phyloP scores from a whole-genome alignment of 176 grass and related monocot species.

The Carex myosuroides region DNA sequence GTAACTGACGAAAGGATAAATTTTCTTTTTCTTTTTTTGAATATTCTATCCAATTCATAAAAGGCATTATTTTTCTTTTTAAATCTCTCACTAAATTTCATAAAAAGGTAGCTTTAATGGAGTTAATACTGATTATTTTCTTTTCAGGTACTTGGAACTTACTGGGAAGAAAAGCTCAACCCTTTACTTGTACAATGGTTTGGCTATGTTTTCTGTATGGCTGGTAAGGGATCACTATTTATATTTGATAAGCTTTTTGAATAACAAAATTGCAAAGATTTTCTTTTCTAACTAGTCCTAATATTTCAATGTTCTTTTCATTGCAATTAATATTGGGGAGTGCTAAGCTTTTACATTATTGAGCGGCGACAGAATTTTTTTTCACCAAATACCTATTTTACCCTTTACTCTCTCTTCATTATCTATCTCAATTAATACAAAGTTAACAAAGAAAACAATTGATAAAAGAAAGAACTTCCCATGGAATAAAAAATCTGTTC shows the following conservation, averaged over 20 bases:
- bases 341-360: too few species aligned
- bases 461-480: too few species aligned
- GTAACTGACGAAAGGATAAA: not conserved
- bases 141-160: slow-evolving; percentile 65
- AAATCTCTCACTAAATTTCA: not conserved
- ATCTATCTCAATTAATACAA: too few species aligned
- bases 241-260: too few species aligned
- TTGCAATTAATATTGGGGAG: too few species aligned
- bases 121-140: not conserved
- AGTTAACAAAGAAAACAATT: too few species aligned
- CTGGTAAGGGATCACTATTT: slow-evolving; percentile 37
- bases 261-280: too few species aligned
- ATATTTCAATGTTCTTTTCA: too few species aligned
- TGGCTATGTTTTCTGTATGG: slow-evolving; percentile 76
- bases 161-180: slow-evolving; percentile 48
- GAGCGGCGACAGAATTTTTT: too few species aligned
- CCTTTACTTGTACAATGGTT: slow-evolving; percentile 64
- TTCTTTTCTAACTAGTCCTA: not conserved
- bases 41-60: not conserved
- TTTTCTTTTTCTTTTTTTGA: not conserved
- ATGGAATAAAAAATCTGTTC: too few species aligned
- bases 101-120: not conserved
- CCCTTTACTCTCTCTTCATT: too few species aligned
- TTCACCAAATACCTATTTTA: too few species aligned
- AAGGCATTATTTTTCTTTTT: not conserved